Evolutionary conservation across 2,329 filamentous ascomycete species (phyloP).

Genomic region (Geosmithia flava): DNA sequence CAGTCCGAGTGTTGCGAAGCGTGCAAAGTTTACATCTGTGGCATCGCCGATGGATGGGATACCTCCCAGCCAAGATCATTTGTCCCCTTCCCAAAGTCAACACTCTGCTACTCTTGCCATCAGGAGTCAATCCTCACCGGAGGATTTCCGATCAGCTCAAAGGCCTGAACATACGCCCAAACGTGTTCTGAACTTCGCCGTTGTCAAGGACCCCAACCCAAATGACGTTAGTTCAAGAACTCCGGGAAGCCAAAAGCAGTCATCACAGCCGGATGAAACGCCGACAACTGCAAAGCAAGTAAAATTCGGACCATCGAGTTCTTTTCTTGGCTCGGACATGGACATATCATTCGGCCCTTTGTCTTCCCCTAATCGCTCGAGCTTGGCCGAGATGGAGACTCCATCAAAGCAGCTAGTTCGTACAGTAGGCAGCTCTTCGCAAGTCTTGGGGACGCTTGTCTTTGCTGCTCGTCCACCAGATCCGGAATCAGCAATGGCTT

Average conservation of each 20-base stretch:
- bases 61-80: neutral
- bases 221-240: constrained; percentile 49
- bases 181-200: constrained; percentile 45
- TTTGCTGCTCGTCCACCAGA: constrained; percentile 15
- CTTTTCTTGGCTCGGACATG: neutral
- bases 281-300: constrained; percentile 7
- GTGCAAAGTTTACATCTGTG: neutral
- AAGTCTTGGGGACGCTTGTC: constrained; percentile 6
- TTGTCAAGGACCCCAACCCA: constrained; percentile 67
- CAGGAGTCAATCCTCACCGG: neutral
- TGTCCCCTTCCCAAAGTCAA: neutral
- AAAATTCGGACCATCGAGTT: constrained; percentile 8
- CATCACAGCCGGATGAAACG: constrained; percentile 26
- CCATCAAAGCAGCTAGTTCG: neutral
- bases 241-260: constrained; percentile 35
- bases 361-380: neutral
- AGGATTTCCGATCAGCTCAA: neutral
- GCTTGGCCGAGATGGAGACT: neutral
- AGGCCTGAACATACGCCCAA: constrained; percentile 1
- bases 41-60: neutral
- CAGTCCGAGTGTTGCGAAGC: neutral
- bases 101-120: neutral
- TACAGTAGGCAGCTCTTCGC: neutral
- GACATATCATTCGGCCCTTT: neutral
- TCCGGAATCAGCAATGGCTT: constrained; percentile 6